phyloP scores from a whole-genome alignment of 805 yeast species.

The Pichia rugopelliculosa region DNA sequence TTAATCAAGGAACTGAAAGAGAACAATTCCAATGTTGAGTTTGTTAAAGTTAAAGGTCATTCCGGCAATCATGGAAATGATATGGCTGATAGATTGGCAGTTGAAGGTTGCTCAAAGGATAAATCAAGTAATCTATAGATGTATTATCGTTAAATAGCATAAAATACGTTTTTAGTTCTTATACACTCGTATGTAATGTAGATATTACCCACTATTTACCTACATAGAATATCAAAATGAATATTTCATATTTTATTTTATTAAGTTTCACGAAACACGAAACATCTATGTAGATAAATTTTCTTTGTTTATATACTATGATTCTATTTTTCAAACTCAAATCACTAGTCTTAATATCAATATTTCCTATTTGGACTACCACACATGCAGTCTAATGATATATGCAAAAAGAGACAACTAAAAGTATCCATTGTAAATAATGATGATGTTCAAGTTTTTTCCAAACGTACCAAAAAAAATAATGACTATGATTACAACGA shows the following conservation, averaged over 20 bases:
- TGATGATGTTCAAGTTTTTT: not conserved
- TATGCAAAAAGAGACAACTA: not conserved
- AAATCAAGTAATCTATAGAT: not conserved
- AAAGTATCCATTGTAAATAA: conserved; percentile 2
- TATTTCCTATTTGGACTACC: no score
- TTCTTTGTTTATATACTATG: no score
- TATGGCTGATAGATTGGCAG: conserved; percentile 70
- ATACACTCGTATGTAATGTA: no score
- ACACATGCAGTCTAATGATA: not conserved
- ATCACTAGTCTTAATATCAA: not conserved
- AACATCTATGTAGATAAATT: no score
- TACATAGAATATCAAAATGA: no score
- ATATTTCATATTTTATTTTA: not conserved
- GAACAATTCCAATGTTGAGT: conserved; percentile 33
- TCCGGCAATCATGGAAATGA: conserved; percentile 64
- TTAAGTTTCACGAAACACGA: no score
- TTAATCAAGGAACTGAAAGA: conserved; percentile 31
- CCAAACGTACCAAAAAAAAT: not conserved
- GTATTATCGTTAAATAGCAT: no score
- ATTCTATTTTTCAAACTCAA: not conserved
- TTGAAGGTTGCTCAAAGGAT: conserved; percentile 33
- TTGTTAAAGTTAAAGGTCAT: conserved; percentile 70
- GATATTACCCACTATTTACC: no score
- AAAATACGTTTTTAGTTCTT: no score
- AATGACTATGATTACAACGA: not conserved